Evolutionary conservation across 441 rosid genomes (phyloP).

Genomic region (Populus hybrid): DNA sequence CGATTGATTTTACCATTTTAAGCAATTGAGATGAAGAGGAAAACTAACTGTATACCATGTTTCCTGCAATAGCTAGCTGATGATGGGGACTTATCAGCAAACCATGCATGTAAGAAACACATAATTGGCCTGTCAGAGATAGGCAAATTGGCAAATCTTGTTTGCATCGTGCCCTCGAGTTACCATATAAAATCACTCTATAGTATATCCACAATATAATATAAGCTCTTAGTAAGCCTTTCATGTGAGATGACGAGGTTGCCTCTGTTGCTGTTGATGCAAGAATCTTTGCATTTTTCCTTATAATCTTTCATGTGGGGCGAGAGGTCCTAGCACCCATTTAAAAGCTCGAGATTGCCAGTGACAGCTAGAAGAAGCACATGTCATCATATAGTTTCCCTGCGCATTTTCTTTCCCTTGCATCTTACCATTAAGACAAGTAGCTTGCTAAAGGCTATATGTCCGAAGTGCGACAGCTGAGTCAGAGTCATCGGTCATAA

Average conservation of each 20-base stretch:
- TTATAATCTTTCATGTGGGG: constrained; percentile 41
- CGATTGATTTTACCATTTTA: not conserved
- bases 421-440: not conserved
- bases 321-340: constrained; percentile 37
- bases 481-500: not conserved
- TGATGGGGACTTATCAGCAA: too few species aligned
- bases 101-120: not conserved
- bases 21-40: not conserved
- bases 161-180: not conserved
- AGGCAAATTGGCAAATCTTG: constrained; percentile 3
- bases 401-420: not conserved
- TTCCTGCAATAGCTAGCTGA: too few species aligned
- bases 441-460: not conserved
- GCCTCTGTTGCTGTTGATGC: constrained; percentile 18
- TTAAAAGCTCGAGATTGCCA: constrained; percentile 21
- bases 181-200: constrained; percentile 1
- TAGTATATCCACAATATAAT: not conserved
- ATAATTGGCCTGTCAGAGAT: not conserved
- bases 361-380: constrained; percentile 31
- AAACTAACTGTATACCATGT: too few species aligned
- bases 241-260: constrained; percentile 33
- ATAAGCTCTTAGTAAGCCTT: not conserved
- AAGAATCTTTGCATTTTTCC: constrained; percentile 16
- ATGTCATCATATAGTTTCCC: constrained; percentile 24
- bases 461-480: not conserved